Evolutionary conservation across 2,329 filamentous ascomycete genomes (phyloP).

Genomic region (Truncatella angustata): DNA sequence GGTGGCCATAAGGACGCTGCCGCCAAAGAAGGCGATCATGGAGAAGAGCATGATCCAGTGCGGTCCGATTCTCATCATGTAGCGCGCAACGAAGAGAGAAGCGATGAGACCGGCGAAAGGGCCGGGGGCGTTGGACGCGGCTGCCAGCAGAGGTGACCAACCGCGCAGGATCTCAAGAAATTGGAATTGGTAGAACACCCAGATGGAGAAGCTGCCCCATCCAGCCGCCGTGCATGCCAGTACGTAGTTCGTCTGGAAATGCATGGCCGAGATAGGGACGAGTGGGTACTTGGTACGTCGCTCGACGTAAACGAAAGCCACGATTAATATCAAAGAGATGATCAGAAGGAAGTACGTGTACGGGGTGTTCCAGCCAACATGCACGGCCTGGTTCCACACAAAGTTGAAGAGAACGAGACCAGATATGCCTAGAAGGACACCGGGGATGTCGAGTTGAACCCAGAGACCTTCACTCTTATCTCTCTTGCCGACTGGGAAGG

Average conservation of each 20-base stretch:
- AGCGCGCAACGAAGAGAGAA: slow-evolving; percentile 23
- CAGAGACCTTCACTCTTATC: slow-evolving; percentile 19
- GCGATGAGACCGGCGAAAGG: slow-evolving; percentile 35
- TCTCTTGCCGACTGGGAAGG: slow-evolving; percentile 15
- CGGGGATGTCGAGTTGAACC: slow-evolving; percentile 25
- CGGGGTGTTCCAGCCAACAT: slow-evolving; percentile 49
- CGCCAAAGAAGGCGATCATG: slow-evolving; percentile 28
- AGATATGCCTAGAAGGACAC: slow-evolving; percentile 41
- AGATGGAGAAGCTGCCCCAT: slow-evolving; percentile 45
- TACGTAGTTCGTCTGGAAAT: slow-evolving; percentile 45
- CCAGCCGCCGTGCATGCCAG: slow-evolving; percentile 46
- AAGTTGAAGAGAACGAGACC: slow-evolving; percentile 57
- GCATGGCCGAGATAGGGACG: slow-evolving; percentile 50
- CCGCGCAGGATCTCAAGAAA: slow-evolving; percentile 38
- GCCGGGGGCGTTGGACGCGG: slow-evolving; percentile 37
- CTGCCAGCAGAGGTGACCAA: slow-evolving; percentile 34
- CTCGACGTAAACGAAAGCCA: slow-evolving; percentile 51
- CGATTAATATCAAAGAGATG: slow-evolving; percentile 47
- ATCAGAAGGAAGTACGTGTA: slow-evolving; percentile 52
- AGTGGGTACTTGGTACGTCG: slow-evolving; percentile 45
- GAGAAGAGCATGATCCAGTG: slow-evolving; percentile 29
- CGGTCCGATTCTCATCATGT: slow-evolving; percentile 29
- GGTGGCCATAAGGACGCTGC: slow-evolving; percentile 28
- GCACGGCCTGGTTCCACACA: slow-evolving; percentile 57
- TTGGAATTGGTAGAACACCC: slow-evolving; percentile 41